Percentiles rank a stretch among this genome's conserved stretches.
phyloP scores from a whole-genome alignment of 768 basidiomycete genomes.

The Lactarius pseudohatsudake region DNA sequence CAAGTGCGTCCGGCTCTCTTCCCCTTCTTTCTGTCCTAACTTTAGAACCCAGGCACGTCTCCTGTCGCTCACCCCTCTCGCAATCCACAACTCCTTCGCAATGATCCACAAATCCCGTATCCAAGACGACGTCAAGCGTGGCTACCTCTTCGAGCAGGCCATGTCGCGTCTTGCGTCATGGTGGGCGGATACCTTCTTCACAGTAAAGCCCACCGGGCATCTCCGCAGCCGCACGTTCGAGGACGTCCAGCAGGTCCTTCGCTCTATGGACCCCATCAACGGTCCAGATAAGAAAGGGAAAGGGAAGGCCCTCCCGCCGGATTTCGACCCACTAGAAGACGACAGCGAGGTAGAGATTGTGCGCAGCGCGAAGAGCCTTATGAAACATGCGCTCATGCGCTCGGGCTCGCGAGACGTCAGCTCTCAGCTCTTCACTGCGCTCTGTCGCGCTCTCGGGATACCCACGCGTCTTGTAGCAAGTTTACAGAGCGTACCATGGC shows the following conservation, averaged over 20 bases:
- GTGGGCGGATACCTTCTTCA: slow-evolving; percentile 80
- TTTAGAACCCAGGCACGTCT: slow-evolving; percentile 69
- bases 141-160: slow-evolving; percentile 84
- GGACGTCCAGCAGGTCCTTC: slow-evolving; percentile 50
- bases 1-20: slow-evolving; percentile 54
- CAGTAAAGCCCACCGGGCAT: slow-evolving; percentile 61
- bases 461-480: slow-evolving; percentile 88
- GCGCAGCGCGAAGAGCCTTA: slow-evolving; percentile 77
- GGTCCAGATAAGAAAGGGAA: slow-evolving; percentile 30
- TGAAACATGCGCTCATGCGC: slow-evolving; percentile 87
- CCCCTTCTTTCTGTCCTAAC: slow-evolving; percentile 20
- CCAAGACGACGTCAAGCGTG: slow-evolving; percentile 79
- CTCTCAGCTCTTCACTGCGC: slow-evolving; percentile 87
- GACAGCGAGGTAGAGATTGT: slow-evolving; percentile 60
- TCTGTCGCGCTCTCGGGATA: slow-evolving; percentile 83
- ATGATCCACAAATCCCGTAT: slow-evolving; percentile 78
- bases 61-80: slow-evolving; percentile 79
- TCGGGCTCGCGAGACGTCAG: slow-evolving; percentile 82
- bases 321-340: slow-evolving; percentile 36
- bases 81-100: slow-evolving; percentile 76
- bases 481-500: slow-evolving; percentile 91
- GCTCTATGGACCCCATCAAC: slow-evolving; percentile 13
- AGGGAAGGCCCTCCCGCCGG: slow-evolving; percentile 3
- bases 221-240: slow-evolving; percentile 77
- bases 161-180: slow-evolving; percentile 72